These are phyloP conservation scores for Leucosporidium creatinivorum DNA, from an alignment of 768 basidiomycete species.

Conservation along the genomic window DNA sequence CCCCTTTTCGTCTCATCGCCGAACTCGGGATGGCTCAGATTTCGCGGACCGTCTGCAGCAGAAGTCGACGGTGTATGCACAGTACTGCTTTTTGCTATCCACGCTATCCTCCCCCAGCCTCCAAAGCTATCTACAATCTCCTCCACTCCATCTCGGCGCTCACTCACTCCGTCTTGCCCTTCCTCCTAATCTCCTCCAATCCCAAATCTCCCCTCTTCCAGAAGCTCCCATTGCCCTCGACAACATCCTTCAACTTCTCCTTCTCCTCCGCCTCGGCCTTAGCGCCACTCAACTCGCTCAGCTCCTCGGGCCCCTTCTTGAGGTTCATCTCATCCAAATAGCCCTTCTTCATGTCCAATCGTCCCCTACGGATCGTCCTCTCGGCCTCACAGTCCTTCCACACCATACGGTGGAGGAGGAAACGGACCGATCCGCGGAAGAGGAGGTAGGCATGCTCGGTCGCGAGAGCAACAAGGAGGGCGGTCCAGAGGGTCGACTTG, in stretches of 20 bases:
- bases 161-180: background rate
- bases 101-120: no score
- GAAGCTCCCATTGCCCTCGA: background rate
- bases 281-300: background rate
- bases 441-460: conserved; percentile 83
- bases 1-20: no score
- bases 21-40: no score
- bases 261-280: background rate
- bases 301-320: background rate
- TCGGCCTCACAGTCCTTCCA: conserved; percentile 71
- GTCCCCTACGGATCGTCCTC: conserved; percentile 52
- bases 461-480: conserved; percentile 64
- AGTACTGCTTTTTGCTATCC: no score
- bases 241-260: background rate
- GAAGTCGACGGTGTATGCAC: no score
- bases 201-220: conserved; percentile 1
- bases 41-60: no score
- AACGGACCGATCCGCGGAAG: conserved; percentile 56
- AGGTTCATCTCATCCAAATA: background rate
- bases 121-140: no score
- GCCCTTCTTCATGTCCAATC: conserved; percentile 47
- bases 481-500: conserved; percentile 49
- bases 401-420: conserved; percentile 62
- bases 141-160: no score
- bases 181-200: conserved; percentile 1